Conservation (phyloP, 305 asterid species). For the Andrographis paniculata region DNA sequence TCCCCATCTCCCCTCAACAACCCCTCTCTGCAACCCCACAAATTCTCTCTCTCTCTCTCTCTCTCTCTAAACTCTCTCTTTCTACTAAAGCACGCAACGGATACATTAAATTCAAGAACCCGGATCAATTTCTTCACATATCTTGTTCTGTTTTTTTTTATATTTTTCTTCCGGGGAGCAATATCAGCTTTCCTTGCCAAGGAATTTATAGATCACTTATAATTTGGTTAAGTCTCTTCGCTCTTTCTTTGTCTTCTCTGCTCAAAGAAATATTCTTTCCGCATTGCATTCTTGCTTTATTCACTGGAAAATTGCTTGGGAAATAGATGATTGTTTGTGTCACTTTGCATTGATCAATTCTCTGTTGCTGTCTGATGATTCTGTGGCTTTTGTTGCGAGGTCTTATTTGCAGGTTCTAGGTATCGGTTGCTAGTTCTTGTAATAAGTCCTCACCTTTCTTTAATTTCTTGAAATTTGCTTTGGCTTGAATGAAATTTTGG, state of each 20-base stretch:
- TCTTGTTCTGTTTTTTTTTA: background rate
- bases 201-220: conserved; percentile 1
- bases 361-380: conserved; percentile 11
- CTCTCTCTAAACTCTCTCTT: conserved; percentile 2
- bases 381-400: conserved; percentile 1
- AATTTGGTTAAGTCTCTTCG: conserved; percentile 9
- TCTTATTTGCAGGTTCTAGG: background rate
- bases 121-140: conserved; percentile 7
- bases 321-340: conserved; percentile 2
- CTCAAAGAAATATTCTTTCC: conserved; percentile 3
- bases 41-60: conserved; percentile 6
- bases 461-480: conserved; percentile 7
- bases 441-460: background rate
- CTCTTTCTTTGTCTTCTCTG: conserved; percentile 1
- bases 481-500: background rate
- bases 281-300: conserved; percentile 9
- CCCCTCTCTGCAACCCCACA: conserved; percentile 8
- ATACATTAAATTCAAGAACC: background rate
- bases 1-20: conserved; percentile 8
- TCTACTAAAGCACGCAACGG: background rate
- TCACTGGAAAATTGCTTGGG: background rate
- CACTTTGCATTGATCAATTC: conserved; percentile 23
- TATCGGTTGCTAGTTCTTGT: conserved; percentile 16
- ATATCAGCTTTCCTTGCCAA: conserved; percentile 1
- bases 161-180: background rate